Base-by-base conservation (phyloP, 1,284 basidiomycete genomes). In the Taiwanofungus camphoratus region DNA sequence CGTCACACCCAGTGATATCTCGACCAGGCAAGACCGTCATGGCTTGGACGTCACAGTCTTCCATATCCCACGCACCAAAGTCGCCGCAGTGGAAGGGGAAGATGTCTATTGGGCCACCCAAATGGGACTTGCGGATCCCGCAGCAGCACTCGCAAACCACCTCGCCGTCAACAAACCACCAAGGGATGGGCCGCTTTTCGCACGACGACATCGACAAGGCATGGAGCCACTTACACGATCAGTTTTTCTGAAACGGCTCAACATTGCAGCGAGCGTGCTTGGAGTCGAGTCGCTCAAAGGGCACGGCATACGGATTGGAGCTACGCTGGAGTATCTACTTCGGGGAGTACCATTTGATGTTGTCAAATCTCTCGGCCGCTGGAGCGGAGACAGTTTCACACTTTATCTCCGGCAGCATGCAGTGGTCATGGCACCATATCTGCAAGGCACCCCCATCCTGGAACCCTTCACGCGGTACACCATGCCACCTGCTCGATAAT, bases 221-320 rank as follows among this genome's bases (percentile, higher is more conserved):
- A 6, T 9, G 6, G 11, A 19, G 33, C 41, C 45, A 7, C 39
- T 46, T n/a, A 19, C 45, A 12, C 20, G 32, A n/a, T 7, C 29
- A 13, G 20, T n/a, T 19, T 43, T 46, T 24, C 42, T 46, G 6
- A 21, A 15, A 20, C 45, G 41, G 4, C 13, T 46, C 13, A n/a
- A 30, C 5, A 19, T 20, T 20, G 41, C 22, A 3, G 12, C 30
- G 11, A 23, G 19, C 9, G 19, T 16, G 6, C 31, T 33, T 18
- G 16, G 16, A 7, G 8, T 24, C 24, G 6, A 7, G 5, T 13
- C 16, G 12, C 35, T 39, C 12, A 20, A 18, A 32, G 44, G 45
- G 2, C 51, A 52, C 23, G 41, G 50, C 19, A 36, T 52, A 7
- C 45, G 49, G 30, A 45, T 52, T 8, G 51, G 51, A 21, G 40